Evolutionary conservation across 257 asterid genomes (phyloP), one percentile per base, ranked within the genome.

Genomic region (Solanum habrochaites): DNA sequence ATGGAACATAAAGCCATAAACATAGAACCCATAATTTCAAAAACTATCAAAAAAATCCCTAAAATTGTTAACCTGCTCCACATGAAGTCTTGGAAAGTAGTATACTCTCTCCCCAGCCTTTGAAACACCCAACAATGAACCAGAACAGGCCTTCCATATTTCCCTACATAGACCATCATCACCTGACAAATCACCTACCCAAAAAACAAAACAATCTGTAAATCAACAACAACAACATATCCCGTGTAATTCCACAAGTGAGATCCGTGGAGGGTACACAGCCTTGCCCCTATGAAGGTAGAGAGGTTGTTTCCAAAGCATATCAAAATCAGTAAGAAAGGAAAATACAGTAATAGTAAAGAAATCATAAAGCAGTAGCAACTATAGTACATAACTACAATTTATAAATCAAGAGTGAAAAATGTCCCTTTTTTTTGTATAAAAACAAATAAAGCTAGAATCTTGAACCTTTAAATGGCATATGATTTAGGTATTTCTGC

Each of bases 101-200:
- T 89, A 94, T 45, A 93, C 96, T 49, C 87, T 90, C 83, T 93
- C 96, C 43, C 89, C 90, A 75, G 16, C 81, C 86, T 88, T 92
- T 32, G 96, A 93, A 87, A 94, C 91, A 91, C 93, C 95, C 87
- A 93, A 95, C 90, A 87, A 71, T 74, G 98, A 94, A 75, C 96
- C 95, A n/a, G 96, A 96, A 86, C 98, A 93, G 42, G 89, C 95
- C 92, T 89, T 91, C 98, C 98, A 94, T 52, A 92, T 78, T 83
- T 92, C 94, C 40, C 70, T 91, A 85, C 90, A 90, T 89, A 93
- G 35, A 5, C 66, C 88, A 88, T 93, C 94, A 67, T 88, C 90
- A 15, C 77, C 93, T 64, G 52, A 39, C 25, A 73, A 73, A 73
- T 37, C 20, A 39, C 81, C 43, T 27, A 35, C 25, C 27, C 47